A percentile compares a stretch with the other conserved stretches of the same genome.
These are phyloP conservation scores for Grammothele lineata DNA, from an alignment of 768 basidiomycete genomes.

Conservation along the genomic window DNA sequence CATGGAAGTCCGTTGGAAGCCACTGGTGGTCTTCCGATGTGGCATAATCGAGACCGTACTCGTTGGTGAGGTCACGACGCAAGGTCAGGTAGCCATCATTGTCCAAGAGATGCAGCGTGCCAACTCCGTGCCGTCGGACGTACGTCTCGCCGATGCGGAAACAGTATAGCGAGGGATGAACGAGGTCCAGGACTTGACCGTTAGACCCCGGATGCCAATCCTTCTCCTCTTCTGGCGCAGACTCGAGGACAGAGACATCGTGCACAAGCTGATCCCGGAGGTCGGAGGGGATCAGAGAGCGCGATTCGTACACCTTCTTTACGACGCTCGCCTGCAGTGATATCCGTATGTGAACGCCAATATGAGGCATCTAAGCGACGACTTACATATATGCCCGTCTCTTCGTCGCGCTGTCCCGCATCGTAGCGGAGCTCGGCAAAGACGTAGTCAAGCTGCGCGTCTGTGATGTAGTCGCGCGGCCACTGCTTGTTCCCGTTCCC, in stretches of 20 bases:
- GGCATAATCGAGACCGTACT: not conserved
- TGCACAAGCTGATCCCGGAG: too few species aligned
- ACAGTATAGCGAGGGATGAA: too few species aligned
- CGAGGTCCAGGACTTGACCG: too few species aligned
- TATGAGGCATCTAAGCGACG: too few species aligned
- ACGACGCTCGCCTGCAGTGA: too few species aligned
- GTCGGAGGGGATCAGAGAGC: too few species aligned
- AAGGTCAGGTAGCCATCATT: not conserved
- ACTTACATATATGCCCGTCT: not conserved
- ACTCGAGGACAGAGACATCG: too few species aligned
- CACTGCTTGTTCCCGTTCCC: too few species aligned
- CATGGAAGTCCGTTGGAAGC: conserved; percentile 26
- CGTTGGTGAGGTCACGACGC: not conserved
- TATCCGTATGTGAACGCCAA: too few species aligned
- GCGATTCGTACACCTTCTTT: too few species aligned
- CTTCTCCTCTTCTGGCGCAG: too few species aligned
- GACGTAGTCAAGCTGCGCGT: not conserved
- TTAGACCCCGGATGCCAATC: too few species aligned
- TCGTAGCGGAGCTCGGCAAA: not conserved
- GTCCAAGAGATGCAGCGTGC: not conserved
- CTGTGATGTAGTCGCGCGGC: not conserved
- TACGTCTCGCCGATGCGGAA: not conserved
- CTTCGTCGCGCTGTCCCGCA: not conserved
- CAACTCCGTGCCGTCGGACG: not conserved
- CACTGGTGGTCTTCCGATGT: conserved; percentile 20